Evolutionary conservation across 1,139 yeast genomes (phyloP).

Genomic region (Debaryomycetaceae sp.): DNA sequence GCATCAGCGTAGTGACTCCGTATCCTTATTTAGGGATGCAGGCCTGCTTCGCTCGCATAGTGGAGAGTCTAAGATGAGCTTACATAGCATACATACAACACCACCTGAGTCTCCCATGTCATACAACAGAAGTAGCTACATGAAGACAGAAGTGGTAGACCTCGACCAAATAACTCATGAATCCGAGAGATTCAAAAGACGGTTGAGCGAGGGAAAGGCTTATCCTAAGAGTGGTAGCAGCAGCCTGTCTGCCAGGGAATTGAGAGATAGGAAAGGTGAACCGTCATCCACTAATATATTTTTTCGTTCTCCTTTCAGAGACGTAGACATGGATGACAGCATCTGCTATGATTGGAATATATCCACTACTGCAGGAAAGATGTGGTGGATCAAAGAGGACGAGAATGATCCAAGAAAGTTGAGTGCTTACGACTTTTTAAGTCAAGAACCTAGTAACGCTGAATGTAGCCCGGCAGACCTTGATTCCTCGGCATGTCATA

Average conservation of each 20-base stretch:
- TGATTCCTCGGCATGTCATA: not conserved
- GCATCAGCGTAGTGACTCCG: not conserved
- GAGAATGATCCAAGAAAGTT: not conserved
- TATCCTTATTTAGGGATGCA: not conserved
- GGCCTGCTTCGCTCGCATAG: not conserved
- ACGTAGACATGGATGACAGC: not conserved
- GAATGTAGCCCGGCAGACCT: not conserved
- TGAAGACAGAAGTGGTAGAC: constrained; percentile 2
- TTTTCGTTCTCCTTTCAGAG: not conserved
- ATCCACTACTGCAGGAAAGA: not conserved
- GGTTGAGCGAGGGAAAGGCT: constrained; percentile 1
- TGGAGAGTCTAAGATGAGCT: not conserved
- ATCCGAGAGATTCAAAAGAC: constrained; percentile 3
- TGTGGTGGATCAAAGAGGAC: not conserved
- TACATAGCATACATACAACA: not conserved
- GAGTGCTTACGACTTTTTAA: not conserved
- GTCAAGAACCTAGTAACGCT: not conserved
- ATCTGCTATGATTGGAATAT: not conserved
- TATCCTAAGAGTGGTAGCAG: not conserved
- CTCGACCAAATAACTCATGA: constrained; percentile 5
- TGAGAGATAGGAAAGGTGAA: not conserved
- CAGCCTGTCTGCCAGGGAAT: not conserved
- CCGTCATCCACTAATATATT: not conserved
- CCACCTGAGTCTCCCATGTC: constrained; percentile 1
- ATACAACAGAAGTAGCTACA: not conserved